Evolutionary conservation across 2,329 filamentous ascomycete species (phyloP), one percentile per base, ranked within the genome.

Genomic region (Metarhizium guizhouense): DNA sequence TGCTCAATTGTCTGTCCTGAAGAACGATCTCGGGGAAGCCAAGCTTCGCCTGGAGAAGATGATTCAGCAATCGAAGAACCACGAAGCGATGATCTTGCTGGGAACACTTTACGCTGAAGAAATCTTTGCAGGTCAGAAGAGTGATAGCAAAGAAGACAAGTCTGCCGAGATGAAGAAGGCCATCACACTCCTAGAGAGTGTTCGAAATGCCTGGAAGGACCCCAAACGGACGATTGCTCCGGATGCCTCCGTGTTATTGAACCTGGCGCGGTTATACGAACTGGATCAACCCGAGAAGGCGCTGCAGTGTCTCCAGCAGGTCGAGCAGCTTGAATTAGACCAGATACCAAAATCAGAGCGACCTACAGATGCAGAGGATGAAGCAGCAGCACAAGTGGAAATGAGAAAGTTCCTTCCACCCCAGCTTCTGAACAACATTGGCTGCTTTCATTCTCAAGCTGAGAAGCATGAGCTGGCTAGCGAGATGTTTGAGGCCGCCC

Each of bases 21-120:
- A 87, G 70, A 85, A 87, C 59, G 92, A 97, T 66, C 81, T 90
- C 36, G 90, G 92, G 56, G 92, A 94, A 58, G 94, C 94, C 30
- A 97, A 97, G 69, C 87, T 96, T 64, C 84, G 89, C 29, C 77
- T 99, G 29, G 94, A 99, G 70, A 96, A 96, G 75, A 93, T 97
- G 66, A 85, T 95, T 36, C 90, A 95, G 67, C 85, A 91, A 60
- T 85, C 87, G 4, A 91, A 89, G 60, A 86, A 79, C 60, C 79
- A 93, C 20, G 95, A 99, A 66, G 91, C 91, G 2, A 95, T 96
- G 86, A 90, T 90, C 47, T 76, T 99, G 16, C 80, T 99, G 0
- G 94, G 93, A 7, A 94, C 92, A 4, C 74, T 99, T 10, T 94
- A 95, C 65, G 94, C 94, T 0, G 93, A 99, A 68, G 94, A 99